Base-by-base conservation (phyloP, 2,329 filamentous ascomycete genomes). In the Ophiostoma fasciatum region DNA sequence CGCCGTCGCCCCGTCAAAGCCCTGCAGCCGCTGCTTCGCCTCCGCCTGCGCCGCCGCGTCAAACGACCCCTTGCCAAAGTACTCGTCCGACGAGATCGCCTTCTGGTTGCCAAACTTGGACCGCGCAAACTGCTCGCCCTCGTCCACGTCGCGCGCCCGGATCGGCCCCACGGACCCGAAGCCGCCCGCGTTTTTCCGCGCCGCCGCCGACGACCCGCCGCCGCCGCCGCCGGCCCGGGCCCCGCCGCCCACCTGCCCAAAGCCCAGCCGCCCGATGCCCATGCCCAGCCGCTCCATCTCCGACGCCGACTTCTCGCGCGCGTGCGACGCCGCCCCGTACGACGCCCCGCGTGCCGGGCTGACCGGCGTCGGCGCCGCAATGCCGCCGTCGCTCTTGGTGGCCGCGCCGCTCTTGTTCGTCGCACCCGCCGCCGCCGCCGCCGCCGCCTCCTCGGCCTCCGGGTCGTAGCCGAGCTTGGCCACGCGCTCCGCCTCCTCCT, bases 51-150 rank as follows among this genome's bases (percentile, higher is more conserved):
- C 74, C 37, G 67, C 68, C 26, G 87, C 76, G 54, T 98, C 87
- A 58, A 78, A 96, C 37, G 71, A 63, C 36, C 85, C 83, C 55
- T 90, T 88, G 50, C 88, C 85, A 54, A 98, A 98, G 68, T 93
- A 98, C 55, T 98, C 90, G 56, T 98, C 90, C 1, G 87, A 94
- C 0, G 85, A 94, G 47, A 98, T 98, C 48, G 82, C 82, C 66
- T 96, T 96, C 57, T 98, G 90, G 29, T 60, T 61, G 42, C 87
- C 88, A 51, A 98, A 98, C 58, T 94, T 94, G 51, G 72, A 64
- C 49, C 82, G 81, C 6, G 87, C 84, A 53, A 83, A 92, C 51
- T 74, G 76, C 50, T 94, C 75, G 37, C 79, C 77, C 39, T 94
- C 84, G 44, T 74, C 74, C 76, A 14, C 1, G 4, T 38, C 82